These are phyloP conservation scores for Suillus decipiens DNA, from an alignment of 768 basidiomycete genomes.

Conservation along the genomic window DNA sequence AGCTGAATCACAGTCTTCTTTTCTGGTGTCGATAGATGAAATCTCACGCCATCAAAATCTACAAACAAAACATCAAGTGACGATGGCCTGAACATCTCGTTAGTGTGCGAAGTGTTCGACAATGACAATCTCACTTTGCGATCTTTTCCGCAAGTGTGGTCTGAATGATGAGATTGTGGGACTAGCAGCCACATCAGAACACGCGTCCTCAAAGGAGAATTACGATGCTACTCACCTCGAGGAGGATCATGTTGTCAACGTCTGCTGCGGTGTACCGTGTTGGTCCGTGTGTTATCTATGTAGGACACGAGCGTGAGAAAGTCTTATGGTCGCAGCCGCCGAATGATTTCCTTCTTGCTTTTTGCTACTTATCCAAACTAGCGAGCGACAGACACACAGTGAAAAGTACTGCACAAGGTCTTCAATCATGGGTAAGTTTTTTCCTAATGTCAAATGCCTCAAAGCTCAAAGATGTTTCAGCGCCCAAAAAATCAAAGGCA, in stretches of 20 bases:
- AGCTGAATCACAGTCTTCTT: constrained; percentile 80
- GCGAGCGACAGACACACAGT: constrained; percentile 12
- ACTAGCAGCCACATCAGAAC: constrained; percentile 41
- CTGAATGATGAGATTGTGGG: constrained; percentile 92
- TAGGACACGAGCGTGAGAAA: constrained; percentile 29
- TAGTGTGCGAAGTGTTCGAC: constrained; percentile 13
- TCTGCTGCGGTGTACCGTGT: constrained; percentile 7
- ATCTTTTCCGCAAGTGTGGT: constrained; percentile 86
- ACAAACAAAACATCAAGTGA: constrained; percentile 95
- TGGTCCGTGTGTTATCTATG: constrained; percentile 8
- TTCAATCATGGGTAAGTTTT: constrained; percentile 30
- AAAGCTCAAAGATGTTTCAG: constrained; percentile 39
- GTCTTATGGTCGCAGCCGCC: neutral
- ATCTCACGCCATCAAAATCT: constrained; percentile 96
- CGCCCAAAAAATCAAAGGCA: constrained; percentile 81
- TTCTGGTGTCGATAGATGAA: constrained; percentile 87
- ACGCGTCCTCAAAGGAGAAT: neutral
- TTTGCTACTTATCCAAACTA: constrained; percentile 20
- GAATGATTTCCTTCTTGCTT: constrained; percentile 24
- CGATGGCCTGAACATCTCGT: constrained; percentile 63
- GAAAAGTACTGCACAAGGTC: constrained; percentile 17
- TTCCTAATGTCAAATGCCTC: neutral
- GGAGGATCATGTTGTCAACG: constrained; percentile 65
- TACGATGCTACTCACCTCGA: constrained; percentile 57
- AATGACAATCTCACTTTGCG: constrained; percentile 59